Percentiles rank a stretch among this genome's conserved stretches.
These are phyloP conservation scores for Petasospora fabianii DNA, from an alignment of 1,139 yeast species.

Conservation along the genomic window DNA sequence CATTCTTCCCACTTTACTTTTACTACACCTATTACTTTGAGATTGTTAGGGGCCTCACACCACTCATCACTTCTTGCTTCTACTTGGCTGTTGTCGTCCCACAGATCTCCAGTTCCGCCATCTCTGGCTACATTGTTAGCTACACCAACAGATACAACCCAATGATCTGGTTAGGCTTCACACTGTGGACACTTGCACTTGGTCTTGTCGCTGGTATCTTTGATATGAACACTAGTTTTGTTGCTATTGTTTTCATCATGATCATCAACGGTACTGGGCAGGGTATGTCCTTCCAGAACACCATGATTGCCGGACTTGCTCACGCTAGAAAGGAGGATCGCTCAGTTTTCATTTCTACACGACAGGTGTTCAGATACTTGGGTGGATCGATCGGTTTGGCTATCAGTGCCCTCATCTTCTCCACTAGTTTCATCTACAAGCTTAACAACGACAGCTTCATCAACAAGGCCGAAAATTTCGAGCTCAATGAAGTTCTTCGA, in stretches of 20 bases:
- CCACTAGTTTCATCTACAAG: slow-evolving; percentile 10
- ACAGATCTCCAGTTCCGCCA: slow-evolving; percentile 39
- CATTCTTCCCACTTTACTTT: slow-evolving; percentile 33
- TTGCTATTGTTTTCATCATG: slow-evolving; percentile 35
- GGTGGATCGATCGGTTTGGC: slow-evolving; percentile 58
- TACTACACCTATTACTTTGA: slow-evolving; percentile 46
- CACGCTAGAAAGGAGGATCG: slow-evolving; percentile 48
- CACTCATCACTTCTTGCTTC: slow-evolving; percentile 39
- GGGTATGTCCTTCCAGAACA: slow-evolving; percentile 53
- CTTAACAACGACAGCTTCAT: slow-evolving; percentile 12
- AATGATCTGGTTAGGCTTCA: slow-evolving; percentile 41
- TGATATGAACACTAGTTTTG: slow-evolving; percentile 34
- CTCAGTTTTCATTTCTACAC: slow-evolving; percentile 52
- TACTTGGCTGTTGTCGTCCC: slow-evolving; percentile 41
- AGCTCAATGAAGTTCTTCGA: slow-evolving; percentile 7
- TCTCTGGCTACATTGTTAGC: slow-evolving; percentile 43
- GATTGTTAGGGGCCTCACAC: slow-evolving; percentile 41
- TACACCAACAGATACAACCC: slow-evolving; percentile 41
- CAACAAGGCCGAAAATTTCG: slow-evolving; percentile 9
- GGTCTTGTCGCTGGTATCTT: slow-evolving; percentile 23
- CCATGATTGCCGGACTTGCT: slow-evolving; percentile 54
- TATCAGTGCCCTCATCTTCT: slow-evolving; percentile 36
- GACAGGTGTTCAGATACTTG: slow-evolving; percentile 49
- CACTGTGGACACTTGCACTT: slow-evolving; percentile 39
- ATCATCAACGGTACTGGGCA: slow-evolving; percentile 46